Conservation (phyloP, 1,284 basidiomycete species). For the Apiotrichum brassicae region DNA sequence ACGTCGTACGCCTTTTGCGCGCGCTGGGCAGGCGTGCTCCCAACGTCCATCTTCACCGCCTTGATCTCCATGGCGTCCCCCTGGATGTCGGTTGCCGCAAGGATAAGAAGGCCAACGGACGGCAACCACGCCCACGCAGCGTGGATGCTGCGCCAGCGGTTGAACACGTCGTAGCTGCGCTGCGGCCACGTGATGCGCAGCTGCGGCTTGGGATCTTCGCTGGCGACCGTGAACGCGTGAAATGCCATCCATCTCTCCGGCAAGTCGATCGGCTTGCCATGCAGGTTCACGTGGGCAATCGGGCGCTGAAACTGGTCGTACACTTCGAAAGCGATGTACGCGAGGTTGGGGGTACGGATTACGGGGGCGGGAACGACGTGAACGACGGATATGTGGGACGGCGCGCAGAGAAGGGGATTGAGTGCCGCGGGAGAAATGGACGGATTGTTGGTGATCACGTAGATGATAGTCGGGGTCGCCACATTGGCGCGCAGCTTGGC, state of each 20-base stretch:
- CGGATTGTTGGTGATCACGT: constrained; percentile 7
- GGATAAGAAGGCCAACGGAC: constrained; percentile 13
- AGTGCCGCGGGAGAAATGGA: not conserved
- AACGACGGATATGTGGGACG: not conserved
- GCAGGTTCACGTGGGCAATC: constrained; percentile 18
- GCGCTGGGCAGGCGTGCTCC: not conserved
- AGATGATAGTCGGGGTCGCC: constrained; percentile 5
- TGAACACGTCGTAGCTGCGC: constrained; percentile 35
- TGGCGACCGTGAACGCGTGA: constrained; percentile 33
- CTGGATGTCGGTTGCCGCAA: constrained; percentile 25
- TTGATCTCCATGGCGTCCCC: constrained; percentile 29
- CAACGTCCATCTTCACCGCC: constrained; percentile 3
- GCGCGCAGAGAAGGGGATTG: not conserved
- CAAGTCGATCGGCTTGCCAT: constrained; percentile 15
- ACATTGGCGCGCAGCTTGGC: not conserved
- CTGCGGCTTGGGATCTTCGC: constrained; percentile 18
- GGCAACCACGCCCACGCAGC: constrained; percentile 21
- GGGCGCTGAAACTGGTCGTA: constrained; percentile 27
- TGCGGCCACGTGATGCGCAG: constrained; percentile 36
- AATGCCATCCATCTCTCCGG: constrained; percentile 17
- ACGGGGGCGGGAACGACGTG: constrained; percentile 7
- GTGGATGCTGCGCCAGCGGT: constrained; percentile 30
- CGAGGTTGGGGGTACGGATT: constrained; percentile 12
- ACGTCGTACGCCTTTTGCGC: constrained; percentile 28
- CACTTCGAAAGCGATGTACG: constrained; percentile 25